Evolutionary conservation across 257 asterid genomes (phyloP).

Genomic region (Solanum neorickii): DNA sequence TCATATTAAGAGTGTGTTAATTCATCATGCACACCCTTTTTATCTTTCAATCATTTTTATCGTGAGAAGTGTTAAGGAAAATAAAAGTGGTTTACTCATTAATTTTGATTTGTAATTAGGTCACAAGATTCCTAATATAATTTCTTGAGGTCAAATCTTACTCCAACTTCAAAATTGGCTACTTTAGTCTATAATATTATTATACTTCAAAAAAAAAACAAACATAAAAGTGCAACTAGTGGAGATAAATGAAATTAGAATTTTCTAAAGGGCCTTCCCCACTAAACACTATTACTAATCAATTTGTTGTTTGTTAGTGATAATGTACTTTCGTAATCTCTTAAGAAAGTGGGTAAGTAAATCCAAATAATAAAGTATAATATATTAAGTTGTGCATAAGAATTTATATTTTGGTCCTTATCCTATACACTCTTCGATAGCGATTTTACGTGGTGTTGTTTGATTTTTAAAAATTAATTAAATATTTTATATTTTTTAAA

Average conservation of each 20-base stretch:
- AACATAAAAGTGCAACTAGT: not conserved
- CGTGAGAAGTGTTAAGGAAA: not conserved
- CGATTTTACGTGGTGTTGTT: accelerated
- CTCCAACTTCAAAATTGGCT: not conserved
- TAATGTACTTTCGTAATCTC: not conserved
- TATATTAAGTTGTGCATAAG: not conserved
- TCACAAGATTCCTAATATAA: not conserved
- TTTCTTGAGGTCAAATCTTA: not conserved
- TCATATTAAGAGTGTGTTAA: not conserved
- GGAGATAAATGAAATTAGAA: not conserved
- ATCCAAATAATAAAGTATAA: not conserved
- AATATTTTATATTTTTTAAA: no score
- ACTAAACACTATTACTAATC: not conserved
- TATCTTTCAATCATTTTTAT: not conserved
- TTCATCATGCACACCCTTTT: no score
- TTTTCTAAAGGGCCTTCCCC: not conserved
- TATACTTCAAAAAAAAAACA: not conserved
- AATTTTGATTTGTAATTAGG: not conserved
- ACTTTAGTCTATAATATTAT: not conserved
- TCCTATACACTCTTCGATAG: not conserved
- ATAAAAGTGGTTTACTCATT: not conserved
- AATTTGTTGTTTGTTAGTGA: not conserved
- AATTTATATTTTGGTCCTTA: not conserved
- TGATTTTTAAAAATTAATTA: no score
- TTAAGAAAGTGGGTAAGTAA: not conserved